Evolutionary conservation across 768 basidiomycete genomes (phyloP), one percentile per base, ranked within the genome.

Genomic region (Serendipita sp.): DNA sequence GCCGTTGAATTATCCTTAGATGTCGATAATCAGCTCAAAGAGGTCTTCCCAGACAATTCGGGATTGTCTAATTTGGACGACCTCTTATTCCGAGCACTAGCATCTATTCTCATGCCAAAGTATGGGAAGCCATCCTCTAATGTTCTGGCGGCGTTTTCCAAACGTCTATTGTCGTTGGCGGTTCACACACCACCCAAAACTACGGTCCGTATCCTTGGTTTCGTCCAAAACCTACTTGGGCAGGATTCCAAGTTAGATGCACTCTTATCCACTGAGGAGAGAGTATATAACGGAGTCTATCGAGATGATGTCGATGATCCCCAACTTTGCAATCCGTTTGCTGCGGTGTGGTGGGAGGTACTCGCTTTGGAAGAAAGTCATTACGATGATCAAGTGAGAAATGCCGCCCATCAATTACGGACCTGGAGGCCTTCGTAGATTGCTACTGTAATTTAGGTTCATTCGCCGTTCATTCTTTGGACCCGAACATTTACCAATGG

Each of bases 141-240:
- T 81, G 85, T 91, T 69, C 82, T 86, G 47, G 90, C 92, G 48
- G 91, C 95, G 2, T 98, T 98, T 74, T 81, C 88, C 64, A 98
- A 98, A 75, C 88, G 95, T n/a, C 79, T 98, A 54, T 78, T 95
- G 34, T 80, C 81, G 56, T 28, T 60, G 13, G 85, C 86, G 38
- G 82, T 86, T 3, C 78, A 98, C 45, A 93, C 94, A 85, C 82
- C 93, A 0, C 79, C 89, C 2, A 70, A 74, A 0, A 77, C 81
- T 10, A 83, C 85, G 18, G 75, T 85, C 51, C 84, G 85, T 35
- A 78, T 86, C 18, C 73, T 98, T 44, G 83, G 84, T 38, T 89
- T 96, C 68, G 84, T 94, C 4, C 76, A 77, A 44, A 78, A 77
- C 47, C 76, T 98, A 68, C 75, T 96, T 64, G 82, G 80, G 56